phyloP scores from a whole-genome alignment of 2,329 filamentous ascomycete species.

The Diplodia mutila region DNA sequence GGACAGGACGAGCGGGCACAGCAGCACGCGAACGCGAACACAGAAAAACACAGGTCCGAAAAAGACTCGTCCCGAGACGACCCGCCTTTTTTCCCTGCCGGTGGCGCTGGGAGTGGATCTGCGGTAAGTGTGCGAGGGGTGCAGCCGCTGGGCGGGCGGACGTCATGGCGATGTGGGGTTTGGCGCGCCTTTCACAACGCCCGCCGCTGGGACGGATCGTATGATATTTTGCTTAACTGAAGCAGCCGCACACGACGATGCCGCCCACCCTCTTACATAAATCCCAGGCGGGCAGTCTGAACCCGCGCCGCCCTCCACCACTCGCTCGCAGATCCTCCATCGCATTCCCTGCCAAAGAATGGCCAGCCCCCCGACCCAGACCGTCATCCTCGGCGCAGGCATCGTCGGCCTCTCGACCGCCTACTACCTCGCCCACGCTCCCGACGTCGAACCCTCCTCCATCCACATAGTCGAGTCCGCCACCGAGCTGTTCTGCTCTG shows the following conservation, averaged over 20 bases:
- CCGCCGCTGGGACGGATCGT: constrained; percentile 24
- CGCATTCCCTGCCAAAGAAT: background rate
- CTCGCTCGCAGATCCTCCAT: background rate
- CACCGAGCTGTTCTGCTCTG: constrained; percentile 68
- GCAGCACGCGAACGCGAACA: constrained; percentile 1
- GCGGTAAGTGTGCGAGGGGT: constrained; percentile 4
- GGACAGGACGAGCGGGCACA: constrained; percentile 45
- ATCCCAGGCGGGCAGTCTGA: background rate
- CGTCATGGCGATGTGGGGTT: constrained; percentile 27
- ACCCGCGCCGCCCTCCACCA: background rate
- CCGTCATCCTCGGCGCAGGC: constrained; percentile 49
- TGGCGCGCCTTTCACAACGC: constrained; percentile 22
- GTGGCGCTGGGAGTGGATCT: constrained; percentile 16
- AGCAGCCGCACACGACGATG: constrained; percentile 22
- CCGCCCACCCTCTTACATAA: constrained; percentile 13
- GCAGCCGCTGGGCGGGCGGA: constrained; percentile 9
- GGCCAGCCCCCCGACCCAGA: constrained; percentile 27
- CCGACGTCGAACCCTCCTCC: constrained; percentile 43
- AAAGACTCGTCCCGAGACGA: constrained; percentile 7
- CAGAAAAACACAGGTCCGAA: background rate
- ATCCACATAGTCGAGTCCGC: constrained; percentile 65
- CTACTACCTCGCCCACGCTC: constrained; percentile 65
- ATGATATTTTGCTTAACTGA: constrained; percentile 19
- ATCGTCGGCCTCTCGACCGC: constrained; percentile 51
- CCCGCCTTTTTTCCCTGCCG: constrained; percentile 2